Evolutionary conservation across 208 protist genomes (phyloP), one percentile per base, ranked within the genome.

Genomic region (Leishmania braziliensis): DNA sequence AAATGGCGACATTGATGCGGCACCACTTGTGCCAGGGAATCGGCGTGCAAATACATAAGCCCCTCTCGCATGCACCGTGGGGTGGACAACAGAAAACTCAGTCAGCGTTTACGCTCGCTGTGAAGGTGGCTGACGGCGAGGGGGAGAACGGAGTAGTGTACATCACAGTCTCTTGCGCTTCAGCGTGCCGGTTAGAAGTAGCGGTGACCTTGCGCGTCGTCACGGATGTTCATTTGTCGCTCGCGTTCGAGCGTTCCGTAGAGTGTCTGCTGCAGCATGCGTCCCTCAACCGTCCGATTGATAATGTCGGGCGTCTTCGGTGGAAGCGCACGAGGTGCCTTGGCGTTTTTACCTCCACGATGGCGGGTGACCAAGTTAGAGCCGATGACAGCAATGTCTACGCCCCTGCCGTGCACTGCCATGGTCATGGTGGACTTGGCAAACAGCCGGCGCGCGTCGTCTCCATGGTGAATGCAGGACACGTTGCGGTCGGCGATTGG

Each of bases 341-440:
- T 87, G 4, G 89, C 85, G 65, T 89, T 88, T 33, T 80, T 85
- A 16, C 94, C 94, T 0, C 78, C 66, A n/a, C 90, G 76, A 29
- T 80, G 85, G 5, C 88, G 89, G 16, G 89, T 81, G 29, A 74
- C 56, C 10, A 95, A 78, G 60, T 89, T 91, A 50, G 87, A 79
- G 50, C 74, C 84, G 33, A 80, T 84, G 3, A 94, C 80, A 2
- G 83, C 63, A 12, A 93, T 66, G 63, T 94, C 92, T 3, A 95
- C 82, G 69, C 92, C 96, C 53, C 97, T 89, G 54, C 94, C 95
- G 79, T 98, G 94, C 54, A 90, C 86, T 16, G 96, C 92, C 26
- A 97, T 87, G 8, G 95, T 98, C 93, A 98, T 95, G 86, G 86
- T 93, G 9, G 95, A 96, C 77, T 97, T 98, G 74, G 95, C 91